Evolutionary conservation across 768 basidiomycete genomes (phyloP), one percentile per base, ranked within the genome.

Genomic region (Cystobasidium ongulense): DNA sequence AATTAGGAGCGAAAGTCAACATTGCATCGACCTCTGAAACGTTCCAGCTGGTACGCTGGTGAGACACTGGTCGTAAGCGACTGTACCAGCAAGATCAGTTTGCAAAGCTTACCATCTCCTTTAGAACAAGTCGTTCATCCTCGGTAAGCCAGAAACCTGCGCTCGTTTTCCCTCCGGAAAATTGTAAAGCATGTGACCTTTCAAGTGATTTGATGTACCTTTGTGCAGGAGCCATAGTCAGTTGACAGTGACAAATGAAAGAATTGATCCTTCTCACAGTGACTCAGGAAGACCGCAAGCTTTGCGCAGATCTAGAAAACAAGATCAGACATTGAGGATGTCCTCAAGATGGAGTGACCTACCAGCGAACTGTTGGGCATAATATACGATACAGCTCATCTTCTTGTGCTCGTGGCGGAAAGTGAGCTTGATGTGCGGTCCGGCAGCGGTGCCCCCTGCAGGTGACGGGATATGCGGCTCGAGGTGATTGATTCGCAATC

Each of bases 111-210:
- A 93, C 94, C 29, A 98, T 86, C 77, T 96, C 94, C 78, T 98
- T 98, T 25, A 94, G 92, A 75, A 98, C 94, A 84, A 97, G 96
- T 1, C 95, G 91, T 80, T 94, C 91, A 79, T 98, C 93, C 83
- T 88, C 85, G 21, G 94, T 96, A 82, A 97, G 97, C 76, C 96
- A 81, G 82, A 98, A 98, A 0, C 90, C 92, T 1, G 93, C 96
- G 3, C 92, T 91, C 2, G 92, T 95, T 81, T 98, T 98, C 15
- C 95, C 95, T 29, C 95, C 95, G 71, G 86, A 89, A 0, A 91
- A 88, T 79, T 96, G 88, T 89, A 93, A 95, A 80, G 93, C 94
- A 74, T 92, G 86, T 80, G 94, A 97, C 41, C 94, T 85, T 0
- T 94, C 88, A 18, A 98, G 82, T 0, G 91, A 94, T 79, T 96